phyloP scores from a whole-genome alignment of 2,329 filamentous ascomycete species.

The Colletotrichum sp. region DNA sequence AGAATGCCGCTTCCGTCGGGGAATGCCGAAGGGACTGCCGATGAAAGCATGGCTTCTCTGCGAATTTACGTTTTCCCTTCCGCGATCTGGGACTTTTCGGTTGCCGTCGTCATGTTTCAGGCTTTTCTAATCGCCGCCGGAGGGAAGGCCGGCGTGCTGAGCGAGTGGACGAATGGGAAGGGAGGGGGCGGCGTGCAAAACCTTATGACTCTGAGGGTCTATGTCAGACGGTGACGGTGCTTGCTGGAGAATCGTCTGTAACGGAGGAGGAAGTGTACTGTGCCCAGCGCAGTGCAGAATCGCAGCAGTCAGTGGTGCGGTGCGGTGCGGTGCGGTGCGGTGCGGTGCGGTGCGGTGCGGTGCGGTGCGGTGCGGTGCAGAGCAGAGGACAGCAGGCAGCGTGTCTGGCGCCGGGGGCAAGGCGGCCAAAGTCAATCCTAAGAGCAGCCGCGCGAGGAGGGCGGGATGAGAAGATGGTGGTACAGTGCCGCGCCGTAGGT shows the following conservation, averaged over 20 bases:
- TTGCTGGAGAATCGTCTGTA: background rate
- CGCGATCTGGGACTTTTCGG: background rate
- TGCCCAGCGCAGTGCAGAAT: background rate
- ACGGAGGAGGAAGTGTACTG: background rate
- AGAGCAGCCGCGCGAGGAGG: background rate
- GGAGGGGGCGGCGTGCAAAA: background rate
- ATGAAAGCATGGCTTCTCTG: background rate
- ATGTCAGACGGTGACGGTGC: background rate
- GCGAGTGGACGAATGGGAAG: background rate
- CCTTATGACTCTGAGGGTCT: background rate
- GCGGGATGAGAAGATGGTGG: background rate
- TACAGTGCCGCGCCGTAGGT: background rate
- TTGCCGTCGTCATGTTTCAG: constrained; percentile 12
- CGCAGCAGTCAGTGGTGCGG: background rate
- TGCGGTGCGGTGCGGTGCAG: background rate
- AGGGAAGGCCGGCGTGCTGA: background rate
- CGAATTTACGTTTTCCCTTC: background rate
- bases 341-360: background rate
- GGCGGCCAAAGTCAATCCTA: background rate
- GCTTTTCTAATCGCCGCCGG: background rate
- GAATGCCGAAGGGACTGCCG: constrained; percentile 11
- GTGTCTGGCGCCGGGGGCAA: background rate
- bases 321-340: no score
- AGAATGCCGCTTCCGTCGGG: background rate
- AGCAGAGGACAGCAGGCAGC: background rate